These are phyloP conservation scores for Lichtheimia ramosa DNA, from an alignment of 371 early-diverging fungal species.

Conservation along the genomic window DNA sequence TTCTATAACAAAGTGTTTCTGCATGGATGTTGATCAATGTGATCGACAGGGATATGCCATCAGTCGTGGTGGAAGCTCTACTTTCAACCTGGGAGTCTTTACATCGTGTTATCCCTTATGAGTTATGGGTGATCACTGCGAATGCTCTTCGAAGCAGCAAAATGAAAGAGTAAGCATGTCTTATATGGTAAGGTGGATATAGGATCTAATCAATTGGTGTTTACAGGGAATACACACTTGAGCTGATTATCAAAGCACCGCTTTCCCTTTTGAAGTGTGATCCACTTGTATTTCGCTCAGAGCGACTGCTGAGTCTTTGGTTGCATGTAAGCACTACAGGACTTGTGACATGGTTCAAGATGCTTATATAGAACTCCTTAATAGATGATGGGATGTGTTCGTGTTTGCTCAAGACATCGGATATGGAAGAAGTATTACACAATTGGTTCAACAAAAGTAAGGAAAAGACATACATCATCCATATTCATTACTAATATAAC, in stretches of 20 bases:
- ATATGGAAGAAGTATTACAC: conserved; percentile 47
- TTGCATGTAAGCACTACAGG: conserved; percentile 43
- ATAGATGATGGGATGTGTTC: conserved; percentile 24
- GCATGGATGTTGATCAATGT: neutral
- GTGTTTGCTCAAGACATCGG: conserved; percentile 42
- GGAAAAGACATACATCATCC: neutral
- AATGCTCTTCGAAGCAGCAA: conserved; percentile 13
- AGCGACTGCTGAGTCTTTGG: conserved; percentile 47
- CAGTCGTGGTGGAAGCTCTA: conserved; percentile 26
- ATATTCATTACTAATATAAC: neutral
- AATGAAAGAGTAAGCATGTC: conserved; percentile 1
- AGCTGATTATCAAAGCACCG: conserved; percentile 50
- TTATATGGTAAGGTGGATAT: neutral
- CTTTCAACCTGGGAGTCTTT: conserved; percentile 40
- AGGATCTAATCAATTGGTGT: neutral
- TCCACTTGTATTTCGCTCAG: conserved; percentile 49
- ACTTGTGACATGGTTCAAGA: too few relatives aligned
- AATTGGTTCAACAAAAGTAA: neutral
- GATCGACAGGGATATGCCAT: neutral
- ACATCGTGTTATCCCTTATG: conserved; percentile 38
- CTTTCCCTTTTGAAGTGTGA: conserved; percentile 53
- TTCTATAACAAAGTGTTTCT: neutral
- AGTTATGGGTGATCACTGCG: conserved; percentile 39
- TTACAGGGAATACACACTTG: conserved; percentile 27
- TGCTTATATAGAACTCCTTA: too few relatives aligned